Base-by-base conservation (phyloP, 768 basidiomycete species). In the Rickenella mellea region DNA sequence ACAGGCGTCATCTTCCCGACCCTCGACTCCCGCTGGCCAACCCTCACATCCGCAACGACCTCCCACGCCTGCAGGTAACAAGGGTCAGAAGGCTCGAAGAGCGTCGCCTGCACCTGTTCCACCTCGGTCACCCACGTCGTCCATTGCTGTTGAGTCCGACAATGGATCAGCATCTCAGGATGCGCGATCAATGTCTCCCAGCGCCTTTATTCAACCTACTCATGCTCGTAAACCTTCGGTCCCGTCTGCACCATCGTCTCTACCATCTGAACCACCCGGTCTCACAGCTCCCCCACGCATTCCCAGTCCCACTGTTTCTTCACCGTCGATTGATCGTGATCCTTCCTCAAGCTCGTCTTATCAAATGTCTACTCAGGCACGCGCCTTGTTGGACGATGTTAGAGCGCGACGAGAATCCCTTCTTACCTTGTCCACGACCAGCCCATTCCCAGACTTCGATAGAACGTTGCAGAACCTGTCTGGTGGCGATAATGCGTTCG, bases 361-460 rank as follows among this genome's bases (percentile, higher is more conserved):
- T 58, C 88, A 91, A 53, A 86, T 91, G 69, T 91, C 90, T 0
- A 83, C 70, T 12, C 83, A 88, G 28, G 88, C 86, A 2, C 82
- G 82, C 48, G 86, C 84, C 1, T 69, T 93, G 35, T 67, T 93
- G 35, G 86, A 91, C 44, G 90, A 92, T 50, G 74, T 93, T 28
- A 82, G 78, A 55, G 76, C 76, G 17, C 69, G 88, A 26, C 73
- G 88, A 33, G 83, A 88, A 51, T 68, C 74, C 6, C 64, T 66
- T 2, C 21, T 37, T 15, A 56, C 68, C 17, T 53, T 68, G 11
- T 47, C 59, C 9, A 53, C 67, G 6, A 57, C 64, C 29, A 59
- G 62, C 35, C 76, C 86, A 9, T 93, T 93, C 72, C 91, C 90
- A 8, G 90, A 93, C 48, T 79, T 93, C 49, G 89, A 91, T 57